These are phyloP conservation scores for Globisporangium spiculum DNA, from an alignment of 352 stramenopile genomes.

Conservation along the genomic window DNA sequence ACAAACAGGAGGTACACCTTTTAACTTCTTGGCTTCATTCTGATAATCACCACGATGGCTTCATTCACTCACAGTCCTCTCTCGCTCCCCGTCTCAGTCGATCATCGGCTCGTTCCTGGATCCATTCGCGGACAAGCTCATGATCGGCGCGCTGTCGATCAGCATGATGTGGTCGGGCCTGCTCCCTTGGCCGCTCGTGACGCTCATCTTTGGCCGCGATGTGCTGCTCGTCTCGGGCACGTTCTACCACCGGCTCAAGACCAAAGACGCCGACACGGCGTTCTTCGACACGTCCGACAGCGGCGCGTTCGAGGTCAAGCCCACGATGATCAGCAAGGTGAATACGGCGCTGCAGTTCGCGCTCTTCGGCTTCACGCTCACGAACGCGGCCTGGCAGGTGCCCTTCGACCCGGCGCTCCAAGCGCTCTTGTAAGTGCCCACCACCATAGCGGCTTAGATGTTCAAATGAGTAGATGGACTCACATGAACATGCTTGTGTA, in stretches of 20 bases:
- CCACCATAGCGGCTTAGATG: background rate
- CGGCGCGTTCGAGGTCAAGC: slow-evolving; percentile 68
- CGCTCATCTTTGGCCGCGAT: slow-evolving; percentile 72
- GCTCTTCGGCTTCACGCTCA: slow-evolving; percentile 69
- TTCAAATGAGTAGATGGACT: background rate
- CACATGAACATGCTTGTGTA: background rate
- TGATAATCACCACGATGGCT: background rate
- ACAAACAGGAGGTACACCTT: slow-evolving; percentile 56
- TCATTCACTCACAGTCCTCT: background rate
- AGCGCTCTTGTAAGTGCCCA: slow-evolving; percentile 59
- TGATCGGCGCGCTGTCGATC: slow-evolving; percentile 71
- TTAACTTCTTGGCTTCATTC: background rate
- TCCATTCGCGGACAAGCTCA: slow-evolving; percentile 78
- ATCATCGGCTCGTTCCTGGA: slow-evolving; percentile 83
- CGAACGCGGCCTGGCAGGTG: slow-evolving; percentile 72
- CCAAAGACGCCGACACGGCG: slow-evolving; percentile 56
- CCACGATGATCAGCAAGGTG: slow-evolving; percentile 70
- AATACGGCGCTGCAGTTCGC: slow-evolving; percentile 81
- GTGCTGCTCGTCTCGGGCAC: slow-evolving; percentile 71
- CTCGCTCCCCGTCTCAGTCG: slow-evolving; percentile 26
- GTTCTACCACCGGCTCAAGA: slow-evolving; percentile 74
- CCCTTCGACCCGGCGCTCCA: slow-evolving; percentile 51
- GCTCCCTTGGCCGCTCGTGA: slow-evolving; percentile 57
- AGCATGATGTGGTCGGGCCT: slow-evolving; percentile 72
- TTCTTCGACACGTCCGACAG: slow-evolving; percentile 82